Percentiles rank a stretch among this genome's conserved stretches.
These are phyloP conservation scores for Puya raimondii DNA, from an alignment of 176 grass and related monocot species.

Conservation along the genomic window DNA sequence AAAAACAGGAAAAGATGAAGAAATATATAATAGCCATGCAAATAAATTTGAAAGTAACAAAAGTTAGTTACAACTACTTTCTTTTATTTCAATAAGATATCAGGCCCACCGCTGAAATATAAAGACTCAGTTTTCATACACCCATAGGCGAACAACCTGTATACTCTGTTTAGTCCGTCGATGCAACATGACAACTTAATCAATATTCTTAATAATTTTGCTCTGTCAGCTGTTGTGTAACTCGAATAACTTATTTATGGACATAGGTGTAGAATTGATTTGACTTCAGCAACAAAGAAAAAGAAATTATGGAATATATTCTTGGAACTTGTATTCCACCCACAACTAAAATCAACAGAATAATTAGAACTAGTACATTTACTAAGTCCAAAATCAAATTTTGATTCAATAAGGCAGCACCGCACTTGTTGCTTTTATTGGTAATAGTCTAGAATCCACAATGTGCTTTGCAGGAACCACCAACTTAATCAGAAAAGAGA, in stretches of 20 bases:
- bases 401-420: no score
- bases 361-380: no score
- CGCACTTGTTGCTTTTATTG: no score
- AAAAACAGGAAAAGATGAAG: constrained; percentile 5
- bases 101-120: neutral
- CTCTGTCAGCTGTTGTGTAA: neutral
- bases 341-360: no score
- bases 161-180: neutral
- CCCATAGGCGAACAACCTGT: neutral
- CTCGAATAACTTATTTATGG: neutral
- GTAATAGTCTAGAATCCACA: no score
- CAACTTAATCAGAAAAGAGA: neutral
- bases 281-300: no score
- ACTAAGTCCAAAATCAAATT: no score
- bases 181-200: neutral
- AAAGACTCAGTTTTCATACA: neutral
- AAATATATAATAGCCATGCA: neutral
- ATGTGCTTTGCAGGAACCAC: neutral
- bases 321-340: no score
- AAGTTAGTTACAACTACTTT: neutral
- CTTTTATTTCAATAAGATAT: neutral
- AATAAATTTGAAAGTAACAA: neutral
- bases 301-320: no score
- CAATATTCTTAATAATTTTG: neutral
- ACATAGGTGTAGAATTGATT: no score